Base-by-base conservation (phyloP, 306 rosid species). In the Cicer judaicum region DNA sequence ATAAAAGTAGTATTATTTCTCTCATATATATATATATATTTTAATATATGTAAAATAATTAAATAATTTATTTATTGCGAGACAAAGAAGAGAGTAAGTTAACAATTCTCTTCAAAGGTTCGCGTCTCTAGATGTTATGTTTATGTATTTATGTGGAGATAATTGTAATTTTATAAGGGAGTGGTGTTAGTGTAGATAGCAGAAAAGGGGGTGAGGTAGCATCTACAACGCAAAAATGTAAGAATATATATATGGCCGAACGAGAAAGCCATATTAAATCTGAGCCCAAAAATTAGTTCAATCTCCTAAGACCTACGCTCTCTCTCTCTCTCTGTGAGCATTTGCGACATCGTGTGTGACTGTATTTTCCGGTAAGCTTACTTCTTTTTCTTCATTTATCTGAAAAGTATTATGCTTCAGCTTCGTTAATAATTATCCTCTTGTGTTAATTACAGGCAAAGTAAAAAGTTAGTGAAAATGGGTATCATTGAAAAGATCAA, bases 401-500 rank as follows among this genome's bases (percentile, higher is more conserved):
- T 3, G 5, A 24, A 39, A 60, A 34, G 10, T 9, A 14, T 15
- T 62, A 34, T 34, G 52, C 29, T 78, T 64, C 12, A 69, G 48
- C 49, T 21, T 68, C 10, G 46, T 36, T 71, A 61, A 74, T 11
- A 43, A 64, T 73, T 10, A 55, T 16, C 39, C 18, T 55, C 34
- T 36, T 73, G 73, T 68, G 79, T 64, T 82, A 39, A 59, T 63
- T 78, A 52, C 82, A 72, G 91, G 7, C 4, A 68, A 50, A 29
- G 36, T 29, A 29, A 29, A 29, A 29, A 29, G 4, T 29, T 29
- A 29, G 62, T 3, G 80, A 70, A 70, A 83, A 95, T 95, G 99
- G 99, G 99, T 80, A 95, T 95, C 77, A 82, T 95, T 3, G 99
- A 95, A 70, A 92, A 81, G 89, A 95, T 95, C 87, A 92, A 89